Evolutionary conservation across 2,329 filamentous ascomycete species (phyloP).

Genomic region (Trichoderma guizhouense): DNA sequence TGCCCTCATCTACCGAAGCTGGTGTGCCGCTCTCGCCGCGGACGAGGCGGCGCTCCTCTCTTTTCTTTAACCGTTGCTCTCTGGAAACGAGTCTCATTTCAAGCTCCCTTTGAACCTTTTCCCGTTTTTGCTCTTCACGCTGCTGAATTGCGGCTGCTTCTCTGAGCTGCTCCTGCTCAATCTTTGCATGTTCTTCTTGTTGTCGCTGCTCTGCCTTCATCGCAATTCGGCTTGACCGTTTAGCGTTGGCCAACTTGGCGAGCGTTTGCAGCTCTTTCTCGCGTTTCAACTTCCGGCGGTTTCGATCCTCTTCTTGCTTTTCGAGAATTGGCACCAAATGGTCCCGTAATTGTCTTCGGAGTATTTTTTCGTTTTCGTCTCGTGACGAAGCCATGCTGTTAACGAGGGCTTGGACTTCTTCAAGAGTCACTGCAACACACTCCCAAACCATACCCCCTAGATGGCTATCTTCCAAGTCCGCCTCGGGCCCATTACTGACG

Average conservation of each 20-base stretch:
- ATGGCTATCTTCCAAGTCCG: slow-evolving; percentile 51
- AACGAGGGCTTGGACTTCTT: slow-evolving; percentile 72
- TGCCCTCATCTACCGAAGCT: slow-evolving; percentile 72
- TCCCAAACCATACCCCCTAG: slow-evolving; percentile 83
- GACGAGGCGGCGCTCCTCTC: slow-evolving; percentile 75
- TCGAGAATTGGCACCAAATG: slow-evolving; percentile 83
- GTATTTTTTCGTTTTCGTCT: slow-evolving; percentile 78
- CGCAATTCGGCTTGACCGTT: slow-evolving; percentile 87
- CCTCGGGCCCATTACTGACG: slow-evolving; percentile 32
- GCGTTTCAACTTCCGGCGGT: slow-evolving; percentile 63
- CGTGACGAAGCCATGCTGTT: slow-evolving; percentile 69
- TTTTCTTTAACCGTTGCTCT: slow-evolving; percentile 80
- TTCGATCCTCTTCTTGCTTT: slow-evolving; percentile 70
- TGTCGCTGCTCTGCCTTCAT: slow-evolving; percentile 75
- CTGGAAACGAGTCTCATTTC: slow-evolving; percentile 78
- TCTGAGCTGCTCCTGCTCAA: slow-evolving; percentile 54
- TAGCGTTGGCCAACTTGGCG: slow-evolving; percentile 87
- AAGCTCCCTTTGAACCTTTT: slow-evolving; percentile 66
- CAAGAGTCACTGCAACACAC: slow-evolving; percentile 77
- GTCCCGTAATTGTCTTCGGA: slow-evolving; percentile 68
- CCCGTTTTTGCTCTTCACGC: slow-evolving; percentile 61
- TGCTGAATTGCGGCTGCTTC: slow-evolving; percentile 61
- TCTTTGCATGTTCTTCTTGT: slow-evolving; percentile 65
- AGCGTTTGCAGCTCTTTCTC: slow-evolving; percentile 78
- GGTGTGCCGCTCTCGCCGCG: slow-evolving; percentile 81